phyloP scores from a whole-genome alignment of 352 stramenopile genomes.

The Phytophthora aleatoria region DNA sequence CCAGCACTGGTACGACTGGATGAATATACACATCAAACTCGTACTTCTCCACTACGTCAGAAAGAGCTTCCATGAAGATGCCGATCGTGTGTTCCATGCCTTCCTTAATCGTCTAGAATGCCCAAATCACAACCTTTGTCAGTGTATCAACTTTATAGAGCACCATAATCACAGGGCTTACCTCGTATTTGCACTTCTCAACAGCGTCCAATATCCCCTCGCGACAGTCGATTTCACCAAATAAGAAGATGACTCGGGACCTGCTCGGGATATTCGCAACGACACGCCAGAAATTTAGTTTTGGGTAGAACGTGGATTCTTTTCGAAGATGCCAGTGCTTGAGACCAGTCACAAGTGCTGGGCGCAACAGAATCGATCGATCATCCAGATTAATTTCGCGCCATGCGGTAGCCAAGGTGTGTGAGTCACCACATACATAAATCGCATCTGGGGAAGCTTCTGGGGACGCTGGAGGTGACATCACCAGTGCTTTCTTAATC shows the following conservation, averaged over 20 bases:
- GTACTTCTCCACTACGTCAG: conserved; percentile 55
- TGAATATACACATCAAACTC: conserved; percentile 83
- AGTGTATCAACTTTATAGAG: background rate
- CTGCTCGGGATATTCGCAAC: conserved; percentile 54
- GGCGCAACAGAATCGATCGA: conserved; percentile 36
- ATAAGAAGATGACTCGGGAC: conserved; percentile 88
- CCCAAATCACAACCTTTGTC: background rate
- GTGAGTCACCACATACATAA: conserved; percentile 93
- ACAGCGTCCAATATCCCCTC: conserved; percentile 91
- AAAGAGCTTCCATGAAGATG: conserved; percentile 81
- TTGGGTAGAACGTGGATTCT: conserved; percentile 91
- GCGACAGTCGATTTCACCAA: conserved; percentile 96
- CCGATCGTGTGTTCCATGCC: conserved; percentile 78
- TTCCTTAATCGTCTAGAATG: conserved; percentile 63
- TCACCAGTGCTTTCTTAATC: conserved; percentile 31
- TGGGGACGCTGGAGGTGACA: background rate
- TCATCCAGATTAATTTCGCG: conserved; percentile 47
- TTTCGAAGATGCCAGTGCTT: conserved; percentile 94
- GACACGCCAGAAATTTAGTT: conserved; percentile 88
- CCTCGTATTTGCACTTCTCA: conserved; percentile 88
- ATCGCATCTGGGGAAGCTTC: conserved; percentile 29
- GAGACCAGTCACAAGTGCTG: conserved; percentile 90
- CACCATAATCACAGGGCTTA: conserved; percentile 14
- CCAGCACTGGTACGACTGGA: conserved; percentile 87
- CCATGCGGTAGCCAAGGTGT: conserved; percentile 91